These are phyloP conservation scores for Fusarium xyrophilum DNA, from an alignment of 2,329 filamentous ascomycete species.

Conservation along the genomic window DNA sequence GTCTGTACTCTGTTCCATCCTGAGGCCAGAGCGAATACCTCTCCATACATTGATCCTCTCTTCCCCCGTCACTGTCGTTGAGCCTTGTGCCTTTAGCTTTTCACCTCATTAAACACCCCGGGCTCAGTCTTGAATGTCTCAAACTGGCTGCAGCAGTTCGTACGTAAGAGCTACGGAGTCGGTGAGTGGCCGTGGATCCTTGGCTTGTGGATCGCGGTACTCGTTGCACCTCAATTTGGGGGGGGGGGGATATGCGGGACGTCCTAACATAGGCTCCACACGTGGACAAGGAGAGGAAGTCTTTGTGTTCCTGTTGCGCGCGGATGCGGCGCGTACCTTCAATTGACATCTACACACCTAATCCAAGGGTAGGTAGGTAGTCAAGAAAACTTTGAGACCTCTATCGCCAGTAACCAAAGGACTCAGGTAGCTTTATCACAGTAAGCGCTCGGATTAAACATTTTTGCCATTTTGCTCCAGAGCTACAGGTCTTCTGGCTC, in stretches of 20 bases:
- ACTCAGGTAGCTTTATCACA: not conserved
- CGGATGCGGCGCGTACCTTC: conserved; percentile 32
- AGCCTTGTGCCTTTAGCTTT: conserved; percentile 13
- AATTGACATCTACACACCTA: conserved; percentile 11
- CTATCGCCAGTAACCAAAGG: not conserved
- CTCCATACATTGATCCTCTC: not conserved
- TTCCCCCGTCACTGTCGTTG: conserved; percentile 13
- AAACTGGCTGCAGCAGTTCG: conserved; percentile 34
- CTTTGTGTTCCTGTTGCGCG: conserved; percentile 14
- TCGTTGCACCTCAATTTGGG: conserved; percentile 30
- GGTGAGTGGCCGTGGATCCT: conserved; percentile 40
- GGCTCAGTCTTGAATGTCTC: conserved; percentile 14
- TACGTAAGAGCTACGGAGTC: conserved; percentile 39
- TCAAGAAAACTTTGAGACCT: not conserved
- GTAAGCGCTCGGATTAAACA: not conserved
- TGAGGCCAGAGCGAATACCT: not conserved
- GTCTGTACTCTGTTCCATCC: not conserved
- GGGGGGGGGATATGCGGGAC: conserved; percentile 31
- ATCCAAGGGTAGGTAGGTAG: not conserved
- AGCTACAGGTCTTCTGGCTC: not conserved
- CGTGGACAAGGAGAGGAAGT: conserved; percentile 10
- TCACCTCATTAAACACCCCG: not conserved
- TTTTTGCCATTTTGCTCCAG: not conserved
- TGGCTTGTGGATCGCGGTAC: conserved; percentile 28
- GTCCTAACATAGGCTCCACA: conserved; percentile 26